These are phyloP conservation scores for Zopfochytrium polystomum DNA, from an alignment of 371 early-diverging fungal genomes.

Conservation along the genomic window DNA sequence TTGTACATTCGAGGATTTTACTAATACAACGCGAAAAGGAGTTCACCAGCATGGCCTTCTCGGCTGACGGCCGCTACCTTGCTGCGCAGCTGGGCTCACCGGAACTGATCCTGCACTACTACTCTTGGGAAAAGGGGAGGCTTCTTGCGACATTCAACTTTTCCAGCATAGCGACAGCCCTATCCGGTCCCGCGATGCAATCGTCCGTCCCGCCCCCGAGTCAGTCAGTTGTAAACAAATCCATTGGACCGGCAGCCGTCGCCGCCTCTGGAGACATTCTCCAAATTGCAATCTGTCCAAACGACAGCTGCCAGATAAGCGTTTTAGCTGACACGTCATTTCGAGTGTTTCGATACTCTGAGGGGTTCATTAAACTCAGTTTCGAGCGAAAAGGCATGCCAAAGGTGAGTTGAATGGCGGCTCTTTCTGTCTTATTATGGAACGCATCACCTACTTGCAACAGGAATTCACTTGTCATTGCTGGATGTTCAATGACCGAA, in stretches of 20 bases:
- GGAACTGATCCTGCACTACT: slow-evolving; percentile 44
- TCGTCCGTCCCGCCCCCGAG: too few species aligned
- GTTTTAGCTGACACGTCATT: slow-evolving; percentile 32
- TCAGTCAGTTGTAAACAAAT: slow-evolving; percentile 5
- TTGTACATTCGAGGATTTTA: neutral
- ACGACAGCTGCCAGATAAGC: slow-evolving; percentile 44
- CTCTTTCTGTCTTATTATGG: too few species aligned
- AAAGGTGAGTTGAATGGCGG: too few species aligned
- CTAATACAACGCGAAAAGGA: slow-evolving; percentile 27
- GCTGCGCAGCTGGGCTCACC: slow-evolving; percentile 43
- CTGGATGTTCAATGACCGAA: slow-evolving; percentile 36
- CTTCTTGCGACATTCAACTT: slow-evolving; percentile 29
- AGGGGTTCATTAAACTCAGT: slow-evolving; percentile 36
- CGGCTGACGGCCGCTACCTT: slow-evolving; percentile 47
- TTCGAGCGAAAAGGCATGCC: slow-evolving; percentile 2
- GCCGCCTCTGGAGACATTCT: too few species aligned
- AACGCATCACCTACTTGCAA: neutral
- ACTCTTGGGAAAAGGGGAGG: slow-evolving; percentile 50
- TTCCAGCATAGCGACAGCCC: too few species aligned
- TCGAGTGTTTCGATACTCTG: slow-evolving; percentile 38
- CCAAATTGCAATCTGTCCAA: slow-evolving; percentile 44
- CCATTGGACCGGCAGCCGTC: slow-evolving; percentile 10
- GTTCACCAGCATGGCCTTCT: slow-evolving; percentile 44
- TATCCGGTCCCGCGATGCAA: too few species aligned
- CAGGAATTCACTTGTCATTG: slow-evolving; percentile 39